Evolutionary conservation across 345 rosid genomes (phyloP).

Genomic region (Physaria fendleri): DNA sequence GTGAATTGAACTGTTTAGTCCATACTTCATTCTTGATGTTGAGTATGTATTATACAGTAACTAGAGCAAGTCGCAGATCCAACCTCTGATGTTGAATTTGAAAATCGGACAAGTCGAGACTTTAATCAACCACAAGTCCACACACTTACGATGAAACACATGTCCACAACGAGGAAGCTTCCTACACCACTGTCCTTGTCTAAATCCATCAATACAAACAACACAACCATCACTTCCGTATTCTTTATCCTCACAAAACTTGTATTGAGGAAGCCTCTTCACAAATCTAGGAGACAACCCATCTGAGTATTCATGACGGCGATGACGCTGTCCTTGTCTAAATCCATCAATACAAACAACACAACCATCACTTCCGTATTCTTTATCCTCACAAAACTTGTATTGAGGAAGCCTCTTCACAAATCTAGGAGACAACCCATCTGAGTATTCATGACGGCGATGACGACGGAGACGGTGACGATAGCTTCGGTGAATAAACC

Average conservation of each 20-base stretch:
- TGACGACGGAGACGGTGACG: conserved; percentile 30
- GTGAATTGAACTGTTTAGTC: not conserved
- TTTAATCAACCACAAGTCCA: conserved; percentile 74
- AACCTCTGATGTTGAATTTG: conserved; percentile 30
- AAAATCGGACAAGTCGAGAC: conserved; percentile 65
- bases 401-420: conserved; percentile 59
- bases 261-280: conserved; percentile 59
- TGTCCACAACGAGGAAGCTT: conserved; percentile 65
- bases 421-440: conserved; percentile 44
- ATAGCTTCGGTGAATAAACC: conserved; percentile 41
- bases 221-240: conserved; percentile 53
- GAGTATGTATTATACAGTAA: conserved; percentile 3
- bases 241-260: conserved; percentile 19
- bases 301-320: conserved; percentile 18
- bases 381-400: conserved; percentile 28
- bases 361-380: conserved; percentile 44
- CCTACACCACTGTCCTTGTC: conserved; percentile 83
- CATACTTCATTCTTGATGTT: too few species aligned
- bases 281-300: conserved; percentile 47
- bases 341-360: conserved; percentile 73
- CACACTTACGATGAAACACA: conserved; percentile 69
- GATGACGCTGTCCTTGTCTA: conserved; percentile 69
- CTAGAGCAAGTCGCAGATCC: conserved; percentile 23
- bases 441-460: conserved; percentile 11
- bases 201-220: conserved; percentile 66